Conservation (phyloP, 306 rosid genomes). For the Senna siamea region DNA sequence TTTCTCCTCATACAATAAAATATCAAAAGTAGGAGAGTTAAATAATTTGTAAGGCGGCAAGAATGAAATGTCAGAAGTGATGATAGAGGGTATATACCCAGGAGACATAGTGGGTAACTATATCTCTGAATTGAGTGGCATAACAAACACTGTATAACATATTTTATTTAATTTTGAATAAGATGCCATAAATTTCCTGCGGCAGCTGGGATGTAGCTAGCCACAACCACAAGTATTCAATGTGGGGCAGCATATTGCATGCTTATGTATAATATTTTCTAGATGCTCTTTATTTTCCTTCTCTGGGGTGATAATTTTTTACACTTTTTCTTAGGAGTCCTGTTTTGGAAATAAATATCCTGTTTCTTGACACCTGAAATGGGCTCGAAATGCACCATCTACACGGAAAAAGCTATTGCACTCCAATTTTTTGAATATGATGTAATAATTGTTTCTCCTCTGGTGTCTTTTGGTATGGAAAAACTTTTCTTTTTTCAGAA, state of each 20-base stretch:
- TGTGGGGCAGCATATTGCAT: neutral
- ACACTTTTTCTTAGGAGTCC: neutral
- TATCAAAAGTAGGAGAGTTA: neutral
- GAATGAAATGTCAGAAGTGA: neutral
- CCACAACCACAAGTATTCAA: no score
- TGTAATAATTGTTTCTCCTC: constrained; percentile 2
- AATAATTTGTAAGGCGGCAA: neutral
- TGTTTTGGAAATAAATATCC: constrained; percentile 5
- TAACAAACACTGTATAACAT: no score
- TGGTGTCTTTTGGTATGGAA: neutral
- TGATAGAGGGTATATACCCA: neutral
- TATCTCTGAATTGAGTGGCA: no score
- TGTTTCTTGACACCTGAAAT: constrained; percentile 10
- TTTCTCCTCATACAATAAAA: neutral
- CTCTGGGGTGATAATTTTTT: neutral
- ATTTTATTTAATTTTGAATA: no score
- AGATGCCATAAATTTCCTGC: no score
- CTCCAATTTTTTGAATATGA: neutral
- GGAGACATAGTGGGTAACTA: no score
- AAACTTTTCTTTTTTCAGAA: neutral
- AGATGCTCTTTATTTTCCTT: neutral
- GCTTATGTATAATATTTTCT: neutral
- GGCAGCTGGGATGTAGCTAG: no score
- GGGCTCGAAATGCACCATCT: neutral
- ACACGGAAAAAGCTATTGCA: constrained; percentile 11